A percentile compares a stretch with the other conserved stretches of the same genome.
These are phyloP conservation scores for Podospora australis DNA, from an alignment of 495 filamentous ascomycete species.

Conservation along the genomic window DNA sequence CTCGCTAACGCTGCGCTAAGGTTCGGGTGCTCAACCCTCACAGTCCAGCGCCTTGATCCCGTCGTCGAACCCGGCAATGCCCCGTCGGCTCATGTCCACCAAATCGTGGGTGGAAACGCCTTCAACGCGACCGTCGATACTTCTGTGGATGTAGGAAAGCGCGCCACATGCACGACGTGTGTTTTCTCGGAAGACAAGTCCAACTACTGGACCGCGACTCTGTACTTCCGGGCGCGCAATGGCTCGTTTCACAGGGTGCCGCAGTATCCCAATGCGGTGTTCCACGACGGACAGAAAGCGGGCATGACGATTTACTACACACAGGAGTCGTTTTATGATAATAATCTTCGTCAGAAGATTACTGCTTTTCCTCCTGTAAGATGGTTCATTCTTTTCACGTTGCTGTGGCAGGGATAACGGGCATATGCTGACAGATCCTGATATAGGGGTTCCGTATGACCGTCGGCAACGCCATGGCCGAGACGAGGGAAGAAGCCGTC, in stretches of 20 bases:
- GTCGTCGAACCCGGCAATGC: slow-evolving; percentile 19
- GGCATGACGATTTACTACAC: slow-evolving; percentile 42
- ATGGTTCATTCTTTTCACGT: too few relatives aligned
- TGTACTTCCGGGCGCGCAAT: slow-evolving; percentile 35
- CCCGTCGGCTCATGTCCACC: slow-evolving; percentile 22
- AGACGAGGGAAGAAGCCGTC: slow-evolving; percentile 26
- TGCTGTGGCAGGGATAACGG: too few relatives aligned
- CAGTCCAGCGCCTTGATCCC: slow-evolving; percentile 40
- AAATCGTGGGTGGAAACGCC: slow-evolving; percentile 25
- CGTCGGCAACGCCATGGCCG: slow-evolving; percentile 50
- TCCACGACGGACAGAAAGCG: slow-evolving; percentile 21
- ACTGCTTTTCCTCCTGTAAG: slow-evolving; percentile 42
- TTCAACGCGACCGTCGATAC: slow-evolving; percentile 29
- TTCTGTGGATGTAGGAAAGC: slow-evolving; percentile 21
- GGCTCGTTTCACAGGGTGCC: slow-evolving; percentile 34
- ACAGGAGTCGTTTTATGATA: slow-evolving; percentile 31
- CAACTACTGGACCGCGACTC: slow-evolving; percentile 41
- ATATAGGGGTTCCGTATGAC: slow-evolving; percentile 73
- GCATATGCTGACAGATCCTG: too few relatives aligned
- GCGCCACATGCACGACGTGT: slow-evolving; percentile 31
- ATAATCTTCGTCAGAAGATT: slow-evolving; percentile 29
- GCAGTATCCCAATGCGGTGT: slow-evolving; percentile 17
- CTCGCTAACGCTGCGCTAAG: slow-evolving; percentile 36
- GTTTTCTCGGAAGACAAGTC: slow-evolving; percentile 31
- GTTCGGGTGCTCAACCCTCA: slow-evolving; percentile 41